Percentiles rank a stretch among this genome's conserved stretches.
Conservation (phyloP, 2,329 filamentous ascomycete genomes). For the Colletotrichum nymphaeae region DNA sequence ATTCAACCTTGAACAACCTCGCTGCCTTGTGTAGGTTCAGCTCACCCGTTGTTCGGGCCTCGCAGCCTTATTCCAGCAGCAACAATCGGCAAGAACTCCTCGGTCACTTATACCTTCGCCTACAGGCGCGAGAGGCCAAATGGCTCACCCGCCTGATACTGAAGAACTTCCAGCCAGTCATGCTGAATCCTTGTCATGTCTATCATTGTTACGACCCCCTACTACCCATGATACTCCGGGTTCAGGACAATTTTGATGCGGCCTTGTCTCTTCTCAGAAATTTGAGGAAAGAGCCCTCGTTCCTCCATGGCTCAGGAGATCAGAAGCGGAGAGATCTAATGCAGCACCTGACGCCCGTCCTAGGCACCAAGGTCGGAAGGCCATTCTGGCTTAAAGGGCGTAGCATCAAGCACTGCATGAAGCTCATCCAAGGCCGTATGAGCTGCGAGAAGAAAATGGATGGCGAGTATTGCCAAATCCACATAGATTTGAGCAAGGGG, state of each 20-base stretch:
- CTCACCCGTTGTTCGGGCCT: conserved; percentile 66
- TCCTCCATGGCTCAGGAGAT: conserved; percentile 37
- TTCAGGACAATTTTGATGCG: conserved; percentile 75
- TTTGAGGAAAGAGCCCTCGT: conserved; percentile 39
- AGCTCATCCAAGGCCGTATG: conserved; percentile 71
- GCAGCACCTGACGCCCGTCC: conserved; percentile 59
- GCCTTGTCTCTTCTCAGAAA: conserved; percentile 67
- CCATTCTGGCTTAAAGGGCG: conserved; percentile 74
- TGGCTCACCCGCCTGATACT: conserved; percentile 87
- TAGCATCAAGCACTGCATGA: conserved; percentile 79
- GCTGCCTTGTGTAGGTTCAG: conserved; percentile 80
- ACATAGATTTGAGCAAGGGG: conserved; percentile 74
- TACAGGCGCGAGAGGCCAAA: conserved; percentile 79
- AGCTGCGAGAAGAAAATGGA: conserved; percentile 87
- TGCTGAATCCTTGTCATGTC: conserved; percentile 67
- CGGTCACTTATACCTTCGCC: conserved; percentile 65
- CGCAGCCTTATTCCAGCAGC: conserved; percentile 39
- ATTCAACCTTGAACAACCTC: conserved; percentile 71
- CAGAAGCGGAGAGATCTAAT: conserved; percentile 38
- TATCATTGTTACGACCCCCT: conserved; percentile 74
- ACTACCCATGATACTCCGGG: conserved; percentile 75
- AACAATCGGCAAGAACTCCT: conserved; percentile 57
- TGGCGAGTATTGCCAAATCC: conserved; percentile 91
- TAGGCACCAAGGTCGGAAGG: conserved; percentile 74
- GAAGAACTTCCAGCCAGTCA: conserved; percentile 78